Evolutionary conservation across 768 basidiomycete species (phyloP).

Genomic region (Leccinum incarnatum): DNA sequence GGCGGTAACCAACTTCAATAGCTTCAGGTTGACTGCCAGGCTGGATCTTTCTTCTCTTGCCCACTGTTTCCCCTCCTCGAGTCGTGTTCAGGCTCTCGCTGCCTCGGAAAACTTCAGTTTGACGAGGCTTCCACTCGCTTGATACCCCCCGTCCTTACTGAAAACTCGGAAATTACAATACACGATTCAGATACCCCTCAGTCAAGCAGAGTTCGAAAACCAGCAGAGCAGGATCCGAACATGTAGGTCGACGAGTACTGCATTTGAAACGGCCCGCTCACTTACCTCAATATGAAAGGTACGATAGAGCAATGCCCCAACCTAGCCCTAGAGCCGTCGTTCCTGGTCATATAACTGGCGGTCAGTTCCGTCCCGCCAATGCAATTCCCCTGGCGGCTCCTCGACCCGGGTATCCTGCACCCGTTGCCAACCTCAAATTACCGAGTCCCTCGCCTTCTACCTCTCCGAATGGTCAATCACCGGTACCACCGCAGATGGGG

Average conservation of each 20-base stretch:
- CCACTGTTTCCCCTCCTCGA: conserved; percentile 4
- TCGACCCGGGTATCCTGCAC: conserved; percentile 70
- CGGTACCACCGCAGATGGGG: conserved; percentile 26
- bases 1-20: conserved; percentile 21
- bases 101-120: conserved; percentile 19
- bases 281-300: conserved; percentile 39
- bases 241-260: conserved; percentile 47
- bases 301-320: conserved; percentile 54
- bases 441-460: conserved; percentile 46
- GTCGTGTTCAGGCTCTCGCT: conserved; percentile 18
- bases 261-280: conserved; percentile 4
- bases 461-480: conserved; percentile 26
- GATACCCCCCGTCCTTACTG: conserved; percentile 12
- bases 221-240: conserved; percentile 50
- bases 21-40: background rate
- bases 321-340: conserved; percentile 56
- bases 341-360: conserved; percentile 43
- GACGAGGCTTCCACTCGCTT: conserved; percentile 32
- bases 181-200: conserved; percentile 30
- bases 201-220: conserved; percentile 35
- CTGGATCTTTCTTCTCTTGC: background rate
- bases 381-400: conserved; percentile 60
- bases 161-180: conserved; percentile 3
- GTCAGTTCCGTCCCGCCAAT: conserved; percentile 28
- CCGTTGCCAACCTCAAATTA: conserved; percentile 62